Conservation (phyloP, 805 yeast species). For the Priceomyces carsonii region DNA sequence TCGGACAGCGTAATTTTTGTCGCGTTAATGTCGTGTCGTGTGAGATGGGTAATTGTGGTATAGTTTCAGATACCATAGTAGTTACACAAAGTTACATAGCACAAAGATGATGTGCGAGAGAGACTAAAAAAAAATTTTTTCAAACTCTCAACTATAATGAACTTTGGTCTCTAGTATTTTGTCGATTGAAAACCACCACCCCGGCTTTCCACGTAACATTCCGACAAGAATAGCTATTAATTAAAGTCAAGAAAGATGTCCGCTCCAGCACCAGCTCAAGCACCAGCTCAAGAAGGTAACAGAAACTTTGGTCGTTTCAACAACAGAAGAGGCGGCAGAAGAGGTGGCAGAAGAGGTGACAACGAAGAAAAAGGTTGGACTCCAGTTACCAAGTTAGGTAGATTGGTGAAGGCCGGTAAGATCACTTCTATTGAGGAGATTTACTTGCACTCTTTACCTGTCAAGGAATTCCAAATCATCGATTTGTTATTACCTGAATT, state of each 20-base stretch:
- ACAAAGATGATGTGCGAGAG: too few species aligned
- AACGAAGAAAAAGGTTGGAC: conserved; percentile 98
- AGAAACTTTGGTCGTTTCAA: conserved; percentile 54
- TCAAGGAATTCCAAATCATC: conserved; percentile 98
- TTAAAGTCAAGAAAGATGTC: conserved; percentile 39
- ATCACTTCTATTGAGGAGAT: conserved; percentile 95
- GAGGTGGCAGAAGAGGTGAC: conserved; percentile 64
- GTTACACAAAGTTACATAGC: too few species aligned
- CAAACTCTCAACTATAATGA: too few species aligned
- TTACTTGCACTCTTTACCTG: conserved; percentile 98
- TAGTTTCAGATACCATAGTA: too few species aligned
- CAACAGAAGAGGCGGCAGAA: conserved; percentile 64
- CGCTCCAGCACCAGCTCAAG: conserved; percentile 39
- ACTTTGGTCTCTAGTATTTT: too few species aligned
- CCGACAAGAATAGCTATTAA: conserved; percentile 51
- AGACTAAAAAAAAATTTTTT: too few species aligned
- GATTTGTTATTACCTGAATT: conserved; percentile 94
- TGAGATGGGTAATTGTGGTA: too few species aligned
- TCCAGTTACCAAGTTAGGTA: conserved; percentile 99
- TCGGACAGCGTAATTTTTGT: too few species aligned
- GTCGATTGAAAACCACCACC: conserved; percentile 70
- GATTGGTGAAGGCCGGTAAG: conserved; percentile 99
- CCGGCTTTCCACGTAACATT: conserved; percentile 74
- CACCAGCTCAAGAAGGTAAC: conserved; percentile 42
- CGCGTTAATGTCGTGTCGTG: too few species aligned